Conservation (phyloP, 1,284 basidiomycete genomes). For the Abortiporus biennis region DNA sequence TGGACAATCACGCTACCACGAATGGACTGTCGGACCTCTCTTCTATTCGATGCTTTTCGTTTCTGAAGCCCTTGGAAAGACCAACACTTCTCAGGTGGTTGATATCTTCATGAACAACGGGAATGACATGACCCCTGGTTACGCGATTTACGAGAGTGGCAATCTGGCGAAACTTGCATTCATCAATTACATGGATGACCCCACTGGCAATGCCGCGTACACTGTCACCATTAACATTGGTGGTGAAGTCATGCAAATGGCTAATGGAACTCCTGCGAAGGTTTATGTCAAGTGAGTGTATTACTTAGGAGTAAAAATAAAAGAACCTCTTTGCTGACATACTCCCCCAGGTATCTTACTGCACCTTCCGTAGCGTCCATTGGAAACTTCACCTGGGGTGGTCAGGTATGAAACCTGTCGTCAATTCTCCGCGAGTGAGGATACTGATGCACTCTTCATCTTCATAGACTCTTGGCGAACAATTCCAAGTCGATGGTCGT, state of each 20-base stretch:
- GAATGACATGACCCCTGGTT: constrained; percentile 56
- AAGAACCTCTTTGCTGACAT: neutral
- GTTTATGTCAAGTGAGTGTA: constrained; percentile 46
- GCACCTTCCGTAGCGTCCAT: constrained; percentile 54
- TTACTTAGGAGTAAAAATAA: neutral
- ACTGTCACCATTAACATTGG: constrained; percentile 38
- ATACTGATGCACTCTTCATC: no score
- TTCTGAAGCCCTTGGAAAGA: constrained; percentile 63
- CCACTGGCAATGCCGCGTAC: constrained; percentile 41
- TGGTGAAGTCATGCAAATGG: constrained; percentile 32
- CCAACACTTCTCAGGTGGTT: constrained; percentile 51
- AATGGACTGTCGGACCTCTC: constrained; percentile 61
- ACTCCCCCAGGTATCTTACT: constrained; percentile 36
- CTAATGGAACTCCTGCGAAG: constrained; percentile 28
- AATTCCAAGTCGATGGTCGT: constrained; percentile 51
- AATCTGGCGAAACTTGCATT: constrained; percentile 49
- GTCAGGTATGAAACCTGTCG: constrained; percentile 19
- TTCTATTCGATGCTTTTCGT: constrained; percentile 67
- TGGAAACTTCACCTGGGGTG: constrained; percentile 68
- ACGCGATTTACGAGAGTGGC: constrained; percentile 65
- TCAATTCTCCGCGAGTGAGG: neutral
- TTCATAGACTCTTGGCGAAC: constrained; percentile 58
- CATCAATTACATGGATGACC: constrained; percentile 61
- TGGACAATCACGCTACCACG: constrained; percentile 46
- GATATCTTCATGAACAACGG: constrained; percentile 47